Base-by-base conservation (phyloP, 192 early-diverging fungal species). In the Coemansia sp. region DNA sequence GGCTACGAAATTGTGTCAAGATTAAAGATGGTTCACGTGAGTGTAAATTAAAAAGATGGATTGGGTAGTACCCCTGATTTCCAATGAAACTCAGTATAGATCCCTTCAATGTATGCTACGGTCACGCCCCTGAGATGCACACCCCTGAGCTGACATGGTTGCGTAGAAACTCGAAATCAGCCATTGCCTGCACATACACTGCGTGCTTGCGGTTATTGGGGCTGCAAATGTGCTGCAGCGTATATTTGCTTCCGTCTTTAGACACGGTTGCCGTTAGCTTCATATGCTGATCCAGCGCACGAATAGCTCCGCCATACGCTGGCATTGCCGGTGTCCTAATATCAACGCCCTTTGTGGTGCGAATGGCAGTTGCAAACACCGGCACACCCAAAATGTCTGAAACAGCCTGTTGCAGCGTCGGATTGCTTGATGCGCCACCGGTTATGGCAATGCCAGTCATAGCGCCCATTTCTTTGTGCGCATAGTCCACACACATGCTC, bases 371-470 rank as follows among this genome's bases (percentile, higher is more conserved):
- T 10, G 66, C 82, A 58, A 83, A 84, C 6, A 92, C 89, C 1
- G 78, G 68, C 4, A 86, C 73, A 0, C 88, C 87, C 76, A 94
- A 85, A n/a, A 93, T 85, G 65, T 92, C 81, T 0, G 89, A 81
- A 5, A 92, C 63, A 1, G 88, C 63, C 46, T 87, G 83, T 21
- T 85, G 64, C 20, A 93, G 56, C 6, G 68, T 60, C 1, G 49
- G 14, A 66, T 92, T 93, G 0, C 61, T 73, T 0, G 88, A 82
- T 5, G 88, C 91, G 5, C 93, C 93, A 12, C 93, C 93, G 0
- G 86, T 87, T 7, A 85, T 85, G n/a, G 92, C 64, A 12, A 92
- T 68, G 14, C 56, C 57, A 20, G 68, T 57, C 36, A 70, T 34
- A 31, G 46, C 34, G 21, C 52, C 7, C 17, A 56, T 28, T 2